A percentile compares a stretch with the other conserved stretches of the same genome.
phyloP scores from a whole-genome alignment of 495 filamentous ascomycete genomes.

The Neurospora sp. region DNA sequence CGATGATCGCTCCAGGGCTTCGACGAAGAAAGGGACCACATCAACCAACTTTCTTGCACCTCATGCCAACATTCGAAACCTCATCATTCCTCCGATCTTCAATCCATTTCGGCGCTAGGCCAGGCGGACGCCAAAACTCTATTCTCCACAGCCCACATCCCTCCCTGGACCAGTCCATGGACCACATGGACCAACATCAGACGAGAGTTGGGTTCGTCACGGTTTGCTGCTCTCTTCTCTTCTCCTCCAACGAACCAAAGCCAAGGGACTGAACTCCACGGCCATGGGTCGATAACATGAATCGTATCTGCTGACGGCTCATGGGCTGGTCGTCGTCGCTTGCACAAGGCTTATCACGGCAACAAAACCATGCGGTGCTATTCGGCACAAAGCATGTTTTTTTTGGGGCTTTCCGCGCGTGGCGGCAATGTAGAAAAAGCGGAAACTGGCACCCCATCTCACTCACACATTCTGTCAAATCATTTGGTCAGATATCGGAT shows the following conservation, averaged over 20 bases:
- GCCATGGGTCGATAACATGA: background rate
- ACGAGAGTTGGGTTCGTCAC: background rate
- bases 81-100: background rate
- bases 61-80: background rate
- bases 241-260: background rate
- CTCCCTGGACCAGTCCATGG: background rate
- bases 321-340: background rate
- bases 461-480: background rate
- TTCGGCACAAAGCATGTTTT: background rate
- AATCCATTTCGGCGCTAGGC: background rate
- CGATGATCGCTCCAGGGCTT: background rate
- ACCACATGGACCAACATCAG: background rate
- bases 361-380: background rate
- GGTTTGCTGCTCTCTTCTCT: background rate
- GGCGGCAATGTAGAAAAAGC: background rate
- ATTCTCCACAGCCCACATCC: background rate
- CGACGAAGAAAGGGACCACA: background rate
- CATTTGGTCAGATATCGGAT: background rate
- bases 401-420: background rate
- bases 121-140: background rate
- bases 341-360: background rate
- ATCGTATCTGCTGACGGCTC: background rate
- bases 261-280: background rate
- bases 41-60: background rate
- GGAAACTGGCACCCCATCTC: background rate